A percentile compares a stretch with the other conserved stretches of the same genome.
These are phyloP conservation scores for Effrenium voratum DNA, from an alignment of 73 alveolate species.

Conservation along the genomic window DNA sequence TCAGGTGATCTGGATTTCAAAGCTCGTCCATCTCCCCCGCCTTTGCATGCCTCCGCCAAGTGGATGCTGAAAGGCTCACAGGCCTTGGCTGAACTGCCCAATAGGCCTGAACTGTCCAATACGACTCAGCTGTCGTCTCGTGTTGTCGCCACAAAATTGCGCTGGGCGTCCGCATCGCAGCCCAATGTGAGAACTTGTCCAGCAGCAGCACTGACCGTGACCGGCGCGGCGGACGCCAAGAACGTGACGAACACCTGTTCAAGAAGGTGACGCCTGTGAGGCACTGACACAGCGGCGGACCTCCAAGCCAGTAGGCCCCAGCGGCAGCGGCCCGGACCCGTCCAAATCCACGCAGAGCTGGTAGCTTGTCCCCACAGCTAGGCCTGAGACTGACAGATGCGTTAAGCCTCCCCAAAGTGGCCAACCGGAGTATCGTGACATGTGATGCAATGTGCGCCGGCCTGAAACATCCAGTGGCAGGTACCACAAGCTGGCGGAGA, in stretches of 20 bases:
- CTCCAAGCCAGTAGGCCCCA: slow-evolving; percentile 43
- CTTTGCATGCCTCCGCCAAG: slow-evolving; percentile 34
- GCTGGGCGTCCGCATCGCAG: slow-evolving; percentile 11
- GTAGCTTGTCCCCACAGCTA: not conserved
- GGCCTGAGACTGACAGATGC: not conserved
- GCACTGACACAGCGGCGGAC: no score
- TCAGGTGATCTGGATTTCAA: no score
- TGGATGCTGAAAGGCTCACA: not conserved
- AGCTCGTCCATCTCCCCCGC: no score
- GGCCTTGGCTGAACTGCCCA: not conserved
- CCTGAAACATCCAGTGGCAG: no score
- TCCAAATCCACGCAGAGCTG: slow-evolving; percentile 21
- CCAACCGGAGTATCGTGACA: no score
- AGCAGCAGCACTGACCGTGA: slow-evolving; percentile 9
- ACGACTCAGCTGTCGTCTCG: no score
- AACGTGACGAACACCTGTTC: slow-evolving; percentile 2
- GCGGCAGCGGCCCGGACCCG: slow-evolving; percentile 22
- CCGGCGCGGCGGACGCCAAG: slow-evolving; percentile 3
- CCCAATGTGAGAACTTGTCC: slow-evolving; percentile 25
- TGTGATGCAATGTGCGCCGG: no score
- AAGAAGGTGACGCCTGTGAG: no score
- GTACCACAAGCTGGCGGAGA: no score
- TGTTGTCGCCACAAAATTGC: no score
- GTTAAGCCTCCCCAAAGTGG: no score
- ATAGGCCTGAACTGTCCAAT: no score